Base-by-base conservation (phyloP, 2,329 filamentous ascomycete species). In the Beauveria sp. region DNA sequence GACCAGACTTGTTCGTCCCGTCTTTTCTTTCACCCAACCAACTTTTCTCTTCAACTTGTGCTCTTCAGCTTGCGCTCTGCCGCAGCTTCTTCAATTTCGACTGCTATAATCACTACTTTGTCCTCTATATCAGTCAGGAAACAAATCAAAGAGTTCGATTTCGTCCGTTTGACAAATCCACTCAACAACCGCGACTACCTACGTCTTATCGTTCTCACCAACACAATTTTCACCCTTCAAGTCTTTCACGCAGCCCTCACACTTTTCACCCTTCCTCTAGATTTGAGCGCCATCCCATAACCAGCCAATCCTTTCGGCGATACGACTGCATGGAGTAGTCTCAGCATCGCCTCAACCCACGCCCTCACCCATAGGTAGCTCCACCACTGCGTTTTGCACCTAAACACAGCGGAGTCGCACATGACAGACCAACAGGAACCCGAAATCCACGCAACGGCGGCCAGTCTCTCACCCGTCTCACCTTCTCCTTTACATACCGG, bases 401-500 rank as follows among this genome's bases (percentile, higher is more conserved):
- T 50, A 28, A 42, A 28, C 28, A 16, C 47, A 51, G 46, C 45
- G 18, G 22, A 51, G 56, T 18, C 56, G 42, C 45, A 45, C 59
- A 61, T 61, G 59, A 56, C 59, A 46, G 28, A 51, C 59, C 52
- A 77, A 64, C 72, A 70, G 63, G 72, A 78, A 62, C 77, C 78
- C 52, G 74, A 79, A 69, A 68, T 81, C 65, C 76, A 80, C 77
- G 81, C 80, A 67, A 77, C 79, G 67, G 80, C 80, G 73, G 75
- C 79, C 53, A 34, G 42, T 70, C 73, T 84, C 62, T 81, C 76
- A 53, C 81, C 80, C 14, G 69, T 82, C 55, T 83, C 80, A 57
- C 81, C 80, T 53, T 73, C 78, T 62, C 75, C 79, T 62, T 68
- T 81, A 63, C 75, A 81, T 65, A 75, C 74, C 53, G 74, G 78